Evolutionary conservation across 306 rosid genomes (phyloP).

Genomic region (Cucumis melo): DNA sequence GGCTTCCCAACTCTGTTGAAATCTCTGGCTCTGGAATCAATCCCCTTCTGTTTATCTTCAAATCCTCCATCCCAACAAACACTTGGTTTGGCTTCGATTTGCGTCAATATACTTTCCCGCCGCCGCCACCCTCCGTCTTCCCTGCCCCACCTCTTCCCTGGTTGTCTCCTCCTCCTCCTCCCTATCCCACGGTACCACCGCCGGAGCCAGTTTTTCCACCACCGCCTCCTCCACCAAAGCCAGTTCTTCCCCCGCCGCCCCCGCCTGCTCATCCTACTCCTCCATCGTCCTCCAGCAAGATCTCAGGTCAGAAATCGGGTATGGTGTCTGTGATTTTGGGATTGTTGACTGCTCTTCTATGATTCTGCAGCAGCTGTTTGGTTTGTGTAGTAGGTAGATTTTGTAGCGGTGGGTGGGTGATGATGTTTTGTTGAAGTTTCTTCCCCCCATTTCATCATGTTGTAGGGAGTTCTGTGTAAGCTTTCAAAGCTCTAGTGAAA

Average conservation of each 20-base stretch:
- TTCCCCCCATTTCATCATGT: neutral
- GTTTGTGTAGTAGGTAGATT: neutral
- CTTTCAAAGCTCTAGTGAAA: neutral
- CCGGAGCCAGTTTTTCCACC: neutral
- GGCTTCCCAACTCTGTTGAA: conserved; percentile 4
- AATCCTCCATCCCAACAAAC: neutral
- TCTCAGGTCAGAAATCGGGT: neutral
- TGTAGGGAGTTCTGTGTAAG: neutral
- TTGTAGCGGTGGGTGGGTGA: neutral
- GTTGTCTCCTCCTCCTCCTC: neutral
- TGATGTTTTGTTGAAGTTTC: neutral
- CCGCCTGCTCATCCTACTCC: neutral
- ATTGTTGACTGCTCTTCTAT: neutral
- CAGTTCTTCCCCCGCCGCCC: neutral
- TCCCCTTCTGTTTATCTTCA: neutral
- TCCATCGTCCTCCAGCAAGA: neutral
- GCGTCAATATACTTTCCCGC: neutral
- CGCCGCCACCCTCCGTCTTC: neutral
- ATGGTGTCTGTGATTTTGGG: neutral
- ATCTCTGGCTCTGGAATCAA: conserved; percentile 1
- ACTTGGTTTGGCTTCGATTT: conserved; percentile 7
- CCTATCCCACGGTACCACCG: neutral
- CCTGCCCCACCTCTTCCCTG: neutral
- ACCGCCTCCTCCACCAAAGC: neutral
- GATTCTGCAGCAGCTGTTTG: neutral